A percentile compares a stretch with the other conserved stretches of the same genome.
Evolutionary conservation across 1,139 yeast genomes (phyloP).

Genomic region (Saccharomyces pastorianus): DNA sequence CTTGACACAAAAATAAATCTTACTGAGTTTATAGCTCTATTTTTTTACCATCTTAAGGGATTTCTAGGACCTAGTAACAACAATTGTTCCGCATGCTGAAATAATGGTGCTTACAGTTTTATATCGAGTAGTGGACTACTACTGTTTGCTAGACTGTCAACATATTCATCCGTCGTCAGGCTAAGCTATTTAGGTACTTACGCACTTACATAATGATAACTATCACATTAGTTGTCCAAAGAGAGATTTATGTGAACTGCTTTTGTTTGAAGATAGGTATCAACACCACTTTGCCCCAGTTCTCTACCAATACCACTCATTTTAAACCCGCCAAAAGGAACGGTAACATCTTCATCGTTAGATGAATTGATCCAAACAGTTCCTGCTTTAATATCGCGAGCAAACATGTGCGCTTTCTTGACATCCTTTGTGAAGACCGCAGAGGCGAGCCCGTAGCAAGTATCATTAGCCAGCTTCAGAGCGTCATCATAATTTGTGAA

Average conservation of each 20-base stretch:
- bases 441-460: slow-evolving; percentile 72
- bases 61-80: background rate
- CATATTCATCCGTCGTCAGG: background rate
- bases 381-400: slow-evolving; percentile 67
- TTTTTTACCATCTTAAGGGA: background rate
- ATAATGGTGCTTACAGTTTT: background rate
- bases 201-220: background rate
- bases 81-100: background rate
- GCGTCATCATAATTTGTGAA: slow-evolving; percentile 70
- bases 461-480: slow-evolving; percentile 59
- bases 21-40: background rate
- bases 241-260: slow-evolving; percentile 60
- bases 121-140: background rate
- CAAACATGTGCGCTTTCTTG: slow-evolving; percentile 50
- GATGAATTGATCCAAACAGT: slow-evolving; percentile 82
- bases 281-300: slow-evolving; percentile 74
- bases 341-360: slow-evolving; percentile 64
- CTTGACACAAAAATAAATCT: background rate
- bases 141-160: background rate
- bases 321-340: slow-evolving; percentile 82
- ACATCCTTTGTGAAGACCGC: slow-evolving; percentile 66
- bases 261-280: slow-evolving; percentile 70
- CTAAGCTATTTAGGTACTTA: background rate
- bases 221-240: background rate
- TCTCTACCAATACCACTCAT: slow-evolving; percentile 85